Percentiles rank a stretch among this genome's conserved stretches.
Evolutionary conservation across 108 stramenopile genomes (phyloP).

Genomic region (Mediolabrus comicus): DNA sequence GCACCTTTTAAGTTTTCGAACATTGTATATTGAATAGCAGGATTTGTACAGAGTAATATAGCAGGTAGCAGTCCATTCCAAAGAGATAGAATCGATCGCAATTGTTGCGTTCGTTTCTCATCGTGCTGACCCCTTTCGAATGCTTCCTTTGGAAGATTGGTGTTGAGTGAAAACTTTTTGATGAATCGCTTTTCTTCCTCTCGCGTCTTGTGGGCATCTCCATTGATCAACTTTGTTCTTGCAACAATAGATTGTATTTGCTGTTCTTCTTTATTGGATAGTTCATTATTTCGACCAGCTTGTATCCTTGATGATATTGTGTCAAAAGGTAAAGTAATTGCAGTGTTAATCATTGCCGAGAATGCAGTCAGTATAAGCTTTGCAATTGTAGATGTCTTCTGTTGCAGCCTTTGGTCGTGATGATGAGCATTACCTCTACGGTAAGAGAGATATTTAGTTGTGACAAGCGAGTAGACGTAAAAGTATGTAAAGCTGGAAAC

Average conservation of each 20-base stretch:
- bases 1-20: constrained; percentile 75
- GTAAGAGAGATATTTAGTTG: constrained; percentile 38
- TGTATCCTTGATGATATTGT: constrained; percentile 79
- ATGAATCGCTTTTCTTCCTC: constrained; percentile 10
- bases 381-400: constrained; percentile 35
- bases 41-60: constrained; percentile 88
- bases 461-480: constrained; percentile 79
- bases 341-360: constrained; percentile 83
- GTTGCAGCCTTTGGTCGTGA: not conserved
- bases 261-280: not conserved
- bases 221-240: not conserved
- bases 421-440: constrained; percentile 5
- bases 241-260: not conserved
- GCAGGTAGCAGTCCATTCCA: constrained; percentile 90
- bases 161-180: constrained; percentile 30
- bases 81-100: constrained; percentile 31
- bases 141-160: constrained; percentile 35
- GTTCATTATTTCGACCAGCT: constrained; percentile 10
- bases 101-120: not conserved
- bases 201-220: not conserved
- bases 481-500: constrained; percentile 88
- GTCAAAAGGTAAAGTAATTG: constrained; percentile 88
- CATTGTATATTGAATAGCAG: constrained; percentile 92
- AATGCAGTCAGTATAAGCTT: constrained; percentile 81
- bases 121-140: constrained; percentile 3